Evolutionary conservation across 2,329 filamentous ascomycete species (phyloP).

Genomic region (Coniella vitis): DNA sequence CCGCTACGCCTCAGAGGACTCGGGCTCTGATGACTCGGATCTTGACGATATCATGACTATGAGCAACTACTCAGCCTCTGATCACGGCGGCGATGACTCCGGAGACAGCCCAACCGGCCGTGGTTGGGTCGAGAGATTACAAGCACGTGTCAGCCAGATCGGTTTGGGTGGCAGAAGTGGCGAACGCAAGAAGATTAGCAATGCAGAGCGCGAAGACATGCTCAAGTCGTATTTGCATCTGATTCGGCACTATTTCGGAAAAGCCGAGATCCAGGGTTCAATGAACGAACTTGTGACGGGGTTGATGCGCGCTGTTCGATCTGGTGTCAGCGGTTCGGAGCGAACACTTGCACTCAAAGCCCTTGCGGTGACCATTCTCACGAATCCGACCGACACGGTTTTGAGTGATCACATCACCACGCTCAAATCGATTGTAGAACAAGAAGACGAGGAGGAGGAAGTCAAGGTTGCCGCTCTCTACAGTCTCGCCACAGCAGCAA

Average conservation of each 20-base stretch:
- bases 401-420: slow-evolving; percentile 54
- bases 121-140: slow-evolving; percentile 56
- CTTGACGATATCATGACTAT: slow-evolving; percentile 41
- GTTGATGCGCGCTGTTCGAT: slow-evolving; percentile 64
- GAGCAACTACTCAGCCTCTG: slow-evolving; percentile 48
- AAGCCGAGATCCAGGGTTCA: slow-evolving; percentile 52
- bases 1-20: slow-evolving; percentile 58
- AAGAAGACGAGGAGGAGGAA: slow-evolving; percentile 62
- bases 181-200: slow-evolving; percentile 69
- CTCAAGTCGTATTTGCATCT: slow-evolving; percentile 57
- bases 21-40: slow-evolving; percentile 46
- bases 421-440: slow-evolving; percentile 57
- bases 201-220: slow-evolving; percentile 60
- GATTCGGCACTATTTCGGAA: slow-evolving; percentile 61
- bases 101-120: slow-evolving; percentile 32
- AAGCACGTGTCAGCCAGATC: slow-evolving; percentile 63
- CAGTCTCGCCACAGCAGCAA: slow-evolving; percentile 62
- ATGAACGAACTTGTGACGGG: slow-evolving; percentile 56
- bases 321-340: slow-evolving; percentile 62
- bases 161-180: slow-evolving; percentile 26
- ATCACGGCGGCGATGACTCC: slow-evolving; percentile 52
- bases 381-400: slow-evolving; percentile 56
- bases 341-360: slow-evolving; percentile 64
- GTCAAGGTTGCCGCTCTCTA: slow-evolving; percentile 68
- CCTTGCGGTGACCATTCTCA: slow-evolving; percentile 63